Conservation (phyloP, 1,284 basidiomycete species). For the Ceratobasidium sp. region DNA sequence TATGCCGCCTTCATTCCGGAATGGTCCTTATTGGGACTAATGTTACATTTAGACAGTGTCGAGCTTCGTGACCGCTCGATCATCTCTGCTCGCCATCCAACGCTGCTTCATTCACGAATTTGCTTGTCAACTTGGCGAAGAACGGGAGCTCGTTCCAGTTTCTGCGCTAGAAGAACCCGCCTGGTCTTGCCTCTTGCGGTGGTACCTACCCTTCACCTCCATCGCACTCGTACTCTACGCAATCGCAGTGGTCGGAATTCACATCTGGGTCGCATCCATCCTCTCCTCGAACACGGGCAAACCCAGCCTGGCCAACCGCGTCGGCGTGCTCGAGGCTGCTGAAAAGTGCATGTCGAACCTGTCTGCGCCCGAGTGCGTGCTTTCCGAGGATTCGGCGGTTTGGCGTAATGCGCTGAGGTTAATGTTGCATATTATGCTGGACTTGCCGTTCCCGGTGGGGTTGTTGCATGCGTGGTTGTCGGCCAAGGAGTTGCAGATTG, state of each 20-base stretch:
- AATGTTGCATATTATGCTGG: conserved; percentile 32
- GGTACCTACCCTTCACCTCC: conserved; percentile 20
- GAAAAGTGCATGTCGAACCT: conserved; percentile 21
- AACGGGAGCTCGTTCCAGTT: conserved; percentile 20
- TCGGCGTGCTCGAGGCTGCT: conserved; percentile 15
- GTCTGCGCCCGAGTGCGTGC: conserved; percentile 16
- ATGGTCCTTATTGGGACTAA: not conserved
- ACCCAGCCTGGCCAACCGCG: not conserved
- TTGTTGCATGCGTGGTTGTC: conserved; percentile 28
- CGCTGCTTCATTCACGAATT: conserved; percentile 31
- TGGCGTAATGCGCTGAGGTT: conserved; percentile 26
- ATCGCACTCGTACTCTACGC: conserved; percentile 16
- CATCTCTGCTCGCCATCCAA: conserved; percentile 15
- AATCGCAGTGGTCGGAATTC: conserved; percentile 18
- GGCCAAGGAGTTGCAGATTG: conserved; percentile 16
- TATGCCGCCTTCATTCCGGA: not conserved
- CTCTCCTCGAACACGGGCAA: not conserved
- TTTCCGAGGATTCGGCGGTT: not conserved
- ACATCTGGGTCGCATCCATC: conserved; percentile 24
- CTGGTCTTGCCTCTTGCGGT: conserved; percentile 22
- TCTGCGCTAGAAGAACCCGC: conserved; percentile 26
- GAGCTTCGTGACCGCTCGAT: conserved; percentile 21
- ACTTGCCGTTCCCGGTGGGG: conserved; percentile 37
- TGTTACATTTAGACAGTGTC: conserved; percentile 18
- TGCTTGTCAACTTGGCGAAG: conserved; percentile 35